Percentiles rank a stretch among this genome's conserved stretches.
These are phyloP conservation scores for Turritis glabra DNA, from an alignment of 345 rosid genomes.

Conservation along the genomic window DNA sequence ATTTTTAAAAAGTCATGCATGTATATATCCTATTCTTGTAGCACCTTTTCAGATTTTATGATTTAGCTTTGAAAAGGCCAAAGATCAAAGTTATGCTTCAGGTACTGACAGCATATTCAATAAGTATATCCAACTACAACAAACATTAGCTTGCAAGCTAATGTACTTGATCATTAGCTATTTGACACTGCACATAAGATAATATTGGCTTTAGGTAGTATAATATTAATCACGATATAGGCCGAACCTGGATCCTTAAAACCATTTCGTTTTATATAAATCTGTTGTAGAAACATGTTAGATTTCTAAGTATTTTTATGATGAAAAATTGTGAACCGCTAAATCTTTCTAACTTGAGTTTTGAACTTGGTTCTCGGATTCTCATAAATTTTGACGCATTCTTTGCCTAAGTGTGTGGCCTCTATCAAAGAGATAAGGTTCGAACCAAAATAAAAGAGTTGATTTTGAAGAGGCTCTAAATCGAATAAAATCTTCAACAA, in stretches of 20 bases:
- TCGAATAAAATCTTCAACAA: not conserved
- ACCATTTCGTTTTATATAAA: not conserved
- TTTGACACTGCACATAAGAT: not conserved
- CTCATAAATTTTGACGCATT: not conserved
- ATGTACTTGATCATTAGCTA: not conserved
- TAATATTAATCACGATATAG: not conserved
- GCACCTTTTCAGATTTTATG: slow-evolving; percentile 3
- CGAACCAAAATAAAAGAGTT: not conserved
- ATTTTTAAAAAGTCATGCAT: not conserved
- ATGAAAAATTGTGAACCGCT: not conserved
- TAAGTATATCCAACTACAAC: slow-evolving; percentile 21
- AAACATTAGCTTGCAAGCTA: slow-evolving; percentile 14
- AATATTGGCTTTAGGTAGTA: not conserved
- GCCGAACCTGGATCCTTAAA: not conserved
- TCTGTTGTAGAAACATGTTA: not conserved
- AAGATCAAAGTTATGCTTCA: slow-evolving; percentile 16
- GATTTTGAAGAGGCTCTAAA: not conserved
- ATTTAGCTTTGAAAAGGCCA: slow-evolving; percentile 5
- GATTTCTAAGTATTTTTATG: slow-evolving; percentile 1
- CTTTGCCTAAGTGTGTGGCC: not conserved
- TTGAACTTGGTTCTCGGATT: not conserved
- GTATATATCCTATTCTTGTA: not conserved
- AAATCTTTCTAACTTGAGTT: not conserved
- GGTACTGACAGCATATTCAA: slow-evolving; percentile 18
- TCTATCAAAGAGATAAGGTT: not conserved